Evolutionary conservation across 495 filamentous ascomycete genomes (phyloP), one percentile per base, ranked within the genome.

Genomic region (Neurospora sp.): DNA sequence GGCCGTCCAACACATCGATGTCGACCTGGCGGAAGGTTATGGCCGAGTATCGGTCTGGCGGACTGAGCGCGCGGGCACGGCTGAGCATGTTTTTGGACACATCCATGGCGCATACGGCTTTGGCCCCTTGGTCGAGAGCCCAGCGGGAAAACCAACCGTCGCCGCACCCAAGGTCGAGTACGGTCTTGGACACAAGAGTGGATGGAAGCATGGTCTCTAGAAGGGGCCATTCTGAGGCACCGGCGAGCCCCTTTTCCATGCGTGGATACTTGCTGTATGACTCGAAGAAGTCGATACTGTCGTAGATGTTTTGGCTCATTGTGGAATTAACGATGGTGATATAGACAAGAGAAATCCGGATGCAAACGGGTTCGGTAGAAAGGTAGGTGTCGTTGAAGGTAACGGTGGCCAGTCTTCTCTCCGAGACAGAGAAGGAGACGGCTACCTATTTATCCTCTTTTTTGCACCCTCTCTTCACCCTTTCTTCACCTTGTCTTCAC

Each of bases 221-320:
- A 10, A 72, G 73, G 0, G 79, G 77, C 81, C 81, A 83, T 78
- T 83, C 81, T 4, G 79, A 78, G 2, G 78, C 77, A 20, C 79
- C 78, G 37, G 73, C 73, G 20, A 81, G 74, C 3, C 75, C 54
- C 14, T 70, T 70, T 39, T 79, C 80, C 54, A 62, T 62, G 31
- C 81, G 78, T 3, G 74, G 75, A 18, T 82, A 77, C 37, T 78
- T 70, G 69, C 79, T 75, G 72, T 84, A 84, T 75, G 75, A 77
- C 66, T 80, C 73, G 74, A 82, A 81, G 75, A 83, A 82, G 37
- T 72, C 75, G 10, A 76, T 44, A 31, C 74, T 73, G 31, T 84
- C 82, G 73, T 83, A 83, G 71, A 82, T 78, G 73, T 83, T 81
- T 72, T 82, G 81, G 40, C 79, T 74, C 79, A 81, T 80, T n/a